phyloP scores from a whole-genome alignment of 768 basidiomycete species.

The Pisolithus microcarpus region DNA sequence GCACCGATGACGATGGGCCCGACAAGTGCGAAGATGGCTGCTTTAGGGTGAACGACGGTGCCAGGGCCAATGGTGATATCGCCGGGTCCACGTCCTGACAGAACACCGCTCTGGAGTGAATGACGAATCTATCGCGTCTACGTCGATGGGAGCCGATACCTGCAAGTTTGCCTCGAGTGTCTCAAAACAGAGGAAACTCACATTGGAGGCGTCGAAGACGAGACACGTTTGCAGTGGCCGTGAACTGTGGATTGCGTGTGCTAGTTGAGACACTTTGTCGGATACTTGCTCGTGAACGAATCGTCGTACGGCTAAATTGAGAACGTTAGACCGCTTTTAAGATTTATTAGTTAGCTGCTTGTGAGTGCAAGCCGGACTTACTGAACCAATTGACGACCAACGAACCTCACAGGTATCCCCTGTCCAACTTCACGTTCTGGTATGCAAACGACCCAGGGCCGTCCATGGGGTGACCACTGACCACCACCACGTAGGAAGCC shows the following conservation, averaged over 20 bases:
- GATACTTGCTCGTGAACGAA: too few species aligned
- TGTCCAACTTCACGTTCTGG: conserved; percentile 1
- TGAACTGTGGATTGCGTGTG: too few species aligned
- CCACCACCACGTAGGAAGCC: too few species aligned
- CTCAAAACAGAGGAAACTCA: conserved; percentile 1
- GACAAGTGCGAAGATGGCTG: conserved; percentile 84
- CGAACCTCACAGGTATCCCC: not conserved
- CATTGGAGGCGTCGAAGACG: conserved; percentile 21
- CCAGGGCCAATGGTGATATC: too few species aligned
- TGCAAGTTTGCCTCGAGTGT: not conserved
- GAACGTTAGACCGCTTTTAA: too few species aligned
- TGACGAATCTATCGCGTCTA: conserved; percentile 83
- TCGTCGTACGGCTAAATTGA: too few species aligned
- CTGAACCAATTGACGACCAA: not conserved
- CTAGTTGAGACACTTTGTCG: too few species aligned
- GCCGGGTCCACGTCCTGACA: too few species aligned
- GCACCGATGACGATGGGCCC: conserved; percentile 88
- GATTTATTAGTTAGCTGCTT: too few species aligned
- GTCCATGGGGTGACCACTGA: too few species aligned
- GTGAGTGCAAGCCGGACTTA: not conserved
- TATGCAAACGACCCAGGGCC: conserved; percentile 25
- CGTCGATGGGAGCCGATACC: not conserved
- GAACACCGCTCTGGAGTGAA: conserved; percentile 85
- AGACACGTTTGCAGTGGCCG: too few species aligned
- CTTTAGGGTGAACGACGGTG: conserved; percentile 89